A percentile compares a stretch with the other conserved stretches of the same genome.
Conservation (phyloP, 768 basidiomycete species). For the Rhodotorula toruloides region DNA sequence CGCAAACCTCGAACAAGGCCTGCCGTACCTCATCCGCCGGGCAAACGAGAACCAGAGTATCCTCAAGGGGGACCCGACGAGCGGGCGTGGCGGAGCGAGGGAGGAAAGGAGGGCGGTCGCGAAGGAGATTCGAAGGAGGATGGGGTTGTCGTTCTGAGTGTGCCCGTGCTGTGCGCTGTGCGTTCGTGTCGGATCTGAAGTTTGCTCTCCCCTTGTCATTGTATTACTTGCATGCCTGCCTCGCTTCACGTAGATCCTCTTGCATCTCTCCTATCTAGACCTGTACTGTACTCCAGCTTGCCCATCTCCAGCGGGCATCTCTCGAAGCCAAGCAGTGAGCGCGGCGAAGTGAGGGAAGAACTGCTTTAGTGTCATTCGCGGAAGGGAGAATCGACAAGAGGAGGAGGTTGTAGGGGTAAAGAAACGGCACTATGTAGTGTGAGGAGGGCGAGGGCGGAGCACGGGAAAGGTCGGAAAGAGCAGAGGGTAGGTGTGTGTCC, state of each 20-base stretch:
- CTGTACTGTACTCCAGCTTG: too few species aligned
- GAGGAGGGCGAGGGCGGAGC: neutral
- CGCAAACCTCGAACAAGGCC: slow-evolving; percentile 39
- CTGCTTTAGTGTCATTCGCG: too few species aligned
- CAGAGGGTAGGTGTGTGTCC: too few species aligned
- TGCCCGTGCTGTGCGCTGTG: too few species aligned
- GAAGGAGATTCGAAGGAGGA: slow-evolving; percentile 33
- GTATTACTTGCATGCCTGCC: too few species aligned
- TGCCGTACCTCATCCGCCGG: slow-evolving; percentile 42
- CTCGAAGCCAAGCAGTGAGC: too few species aligned
- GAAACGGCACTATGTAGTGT: neutral
- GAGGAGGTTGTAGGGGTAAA: neutral
- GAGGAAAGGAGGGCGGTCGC: slow-evolving; percentile 36
- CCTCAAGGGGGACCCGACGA: slow-evolving; percentile 33
- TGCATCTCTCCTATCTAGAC: too few species aligned
- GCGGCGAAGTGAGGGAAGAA: too few species aligned
- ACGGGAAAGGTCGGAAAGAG: neutral
- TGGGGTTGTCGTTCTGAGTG: slow-evolving; percentile 25
- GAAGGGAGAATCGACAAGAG: too few species aligned
- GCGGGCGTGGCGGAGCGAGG: slow-evolving; percentile 25
- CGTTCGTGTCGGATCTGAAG: neutral
- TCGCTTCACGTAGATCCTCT: too few species aligned
- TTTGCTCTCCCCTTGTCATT: too few species aligned
- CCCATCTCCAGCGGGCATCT: too few species aligned
- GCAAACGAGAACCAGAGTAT: slow-evolving; percentile 40